Base-by-base conservation (phyloP, 2,329 filamentous ascomycete genomes). In the Cadophora sp. region DNA sequence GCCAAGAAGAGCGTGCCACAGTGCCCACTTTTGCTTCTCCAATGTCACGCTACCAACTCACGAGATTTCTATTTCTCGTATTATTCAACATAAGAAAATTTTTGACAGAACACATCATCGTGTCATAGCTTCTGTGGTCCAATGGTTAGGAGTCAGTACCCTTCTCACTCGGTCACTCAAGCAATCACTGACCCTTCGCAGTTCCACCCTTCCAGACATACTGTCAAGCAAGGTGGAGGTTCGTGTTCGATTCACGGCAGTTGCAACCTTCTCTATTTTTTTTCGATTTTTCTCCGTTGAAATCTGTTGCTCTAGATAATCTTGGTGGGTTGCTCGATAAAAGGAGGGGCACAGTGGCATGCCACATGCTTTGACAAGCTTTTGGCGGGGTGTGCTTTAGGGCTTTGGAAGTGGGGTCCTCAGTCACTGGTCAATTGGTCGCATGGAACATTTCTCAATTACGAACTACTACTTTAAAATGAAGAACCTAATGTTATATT, bases 201-300 rank as follows among this genome's bases (percentile, higher is more conserved):
- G 43, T 68, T 68, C 71, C 72, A 73, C 71, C 72, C 72, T 74
- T 74, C 72, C 72, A 73, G 26, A 37, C n/a, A 26, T 46, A 43
- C 19, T 37, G n/a, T 43, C 34, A 24, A 51, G 64, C 37, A 24
- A 74, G 72, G 71, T 73, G 72, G 71, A 74, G 72, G 72, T 73
- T 72, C 71, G 72, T 74, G 71, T 73, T 74, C 71, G 70, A 74
- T 73, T 74, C 71, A 74, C 72, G 71, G 71, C 62, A 43, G 71
- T 72, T 72, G 71, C 71, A 53, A 27, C 26, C 3, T 12, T 5
- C 7, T 67, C 51, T 61, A 55, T 26, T 31, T 29, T 51, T 34
- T 51, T 66, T 48, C 26, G 24, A 48, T 59, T 40, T 37, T 55
- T 31, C 6, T 31, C 7, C 9, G 22, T 48, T 48, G n/a, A 8